Percentiles rank a stretch among this genome's conserved stretches.
phyloP scores from a whole-genome alignment of 2,329 filamentous ascomycete genomes.

The Talaromyces sp. region DNA sequence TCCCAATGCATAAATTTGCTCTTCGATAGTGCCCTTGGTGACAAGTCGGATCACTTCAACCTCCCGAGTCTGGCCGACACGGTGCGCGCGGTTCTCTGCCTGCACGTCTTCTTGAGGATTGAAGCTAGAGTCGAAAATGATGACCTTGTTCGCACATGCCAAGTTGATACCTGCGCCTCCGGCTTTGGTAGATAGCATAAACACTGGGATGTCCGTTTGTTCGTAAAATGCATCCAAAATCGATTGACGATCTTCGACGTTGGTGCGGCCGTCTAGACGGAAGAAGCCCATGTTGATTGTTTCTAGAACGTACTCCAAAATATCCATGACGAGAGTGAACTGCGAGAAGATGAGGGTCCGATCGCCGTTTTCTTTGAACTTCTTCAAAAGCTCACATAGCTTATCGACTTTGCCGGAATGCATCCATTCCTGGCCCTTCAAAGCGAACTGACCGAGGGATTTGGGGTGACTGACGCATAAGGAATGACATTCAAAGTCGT shows the following conservation, averaged over 20 bases:
- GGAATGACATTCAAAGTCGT: constrained; percentile 62
- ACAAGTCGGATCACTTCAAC: constrained; percentile 90
- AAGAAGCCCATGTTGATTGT: constrained; percentile 72
- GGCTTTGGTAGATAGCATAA: constrained; percentile 88
- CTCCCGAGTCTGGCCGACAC: constrained; percentile 84
- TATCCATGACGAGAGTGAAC: constrained; percentile 87
- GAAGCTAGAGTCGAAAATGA: constrained; percentile 96
- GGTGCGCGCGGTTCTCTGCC: constrained; percentile 93
- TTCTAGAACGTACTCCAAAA: constrained; percentile 78
- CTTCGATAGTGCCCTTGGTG: constrained; percentile 79
- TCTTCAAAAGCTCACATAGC: constrained; percentile 69
- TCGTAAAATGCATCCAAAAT: constrained; percentile 84
- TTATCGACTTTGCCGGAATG: constrained; percentile 81
- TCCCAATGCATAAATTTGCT: constrained; percentile 87
- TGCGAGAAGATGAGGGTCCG: constrained; percentile 89
- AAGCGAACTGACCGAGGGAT: constrained; percentile 55
- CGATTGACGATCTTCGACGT: constrained; percentile 77
- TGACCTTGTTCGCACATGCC: constrained; percentile 92
- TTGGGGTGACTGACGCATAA: constrained; percentile 56
- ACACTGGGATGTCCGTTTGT: constrained; percentile 76
- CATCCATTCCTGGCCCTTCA: constrained; percentile 65
- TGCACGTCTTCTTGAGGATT: constrained; percentile 99
- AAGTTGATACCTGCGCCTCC: constrained; percentile 97
- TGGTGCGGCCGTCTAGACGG: constrained; percentile 81
- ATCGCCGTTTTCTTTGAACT: constrained; percentile 77